Base-by-base conservation (phyloP, 1,139 yeast species). In the Pichia sp. region DNA sequence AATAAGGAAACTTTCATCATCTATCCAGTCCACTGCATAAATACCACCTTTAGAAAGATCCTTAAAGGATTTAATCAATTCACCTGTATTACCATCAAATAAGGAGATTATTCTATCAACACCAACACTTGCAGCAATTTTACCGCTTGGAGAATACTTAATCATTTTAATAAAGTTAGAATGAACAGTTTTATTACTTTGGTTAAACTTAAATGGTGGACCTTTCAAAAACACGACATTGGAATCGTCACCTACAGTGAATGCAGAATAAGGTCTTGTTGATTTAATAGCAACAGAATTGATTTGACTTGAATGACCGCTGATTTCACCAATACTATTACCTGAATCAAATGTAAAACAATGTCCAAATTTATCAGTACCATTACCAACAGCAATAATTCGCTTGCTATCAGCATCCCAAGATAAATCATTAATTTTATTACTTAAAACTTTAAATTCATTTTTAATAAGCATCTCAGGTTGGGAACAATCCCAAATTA, bases 341-440 rank as follows among this genome's bases (percentile, higher is more conserved):
- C 98, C 98, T 1, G 95, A 74, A 59, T 91, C 99, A 74, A 85
- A 84, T 6, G 95, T 78, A 57, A 91, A 87, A 48, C 95, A 89
- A 54, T 85, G 96, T 4, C 97, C 98, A 57, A 78, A 88, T 50
- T 83, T 74, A 55, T 89, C 96, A 55, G 83, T 82, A 37, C 98
- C 97, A 54, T 85, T 83, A 40, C 99, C 99, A 10, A 89, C 97
- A 1, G 96, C 96, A 58, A 93, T 85, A 42, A 93, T 66, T 50
- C 98, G 72, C 44, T 80, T 69, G 38, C 80, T 78, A 55, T 93
- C 98, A 18, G 83, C 82, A 60, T 93, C 98, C 98, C 97, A 93
- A 1, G 89, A 80, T 49, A 91, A 69, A 48, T 87, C 87, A 50
- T 76, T 81, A 55, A 93, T 79, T 13, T 87, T 77, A 2, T 96